phyloP scores from a whole-genome alignment of 306 rosid species.

The Vachellia pachyceras region DNA sequence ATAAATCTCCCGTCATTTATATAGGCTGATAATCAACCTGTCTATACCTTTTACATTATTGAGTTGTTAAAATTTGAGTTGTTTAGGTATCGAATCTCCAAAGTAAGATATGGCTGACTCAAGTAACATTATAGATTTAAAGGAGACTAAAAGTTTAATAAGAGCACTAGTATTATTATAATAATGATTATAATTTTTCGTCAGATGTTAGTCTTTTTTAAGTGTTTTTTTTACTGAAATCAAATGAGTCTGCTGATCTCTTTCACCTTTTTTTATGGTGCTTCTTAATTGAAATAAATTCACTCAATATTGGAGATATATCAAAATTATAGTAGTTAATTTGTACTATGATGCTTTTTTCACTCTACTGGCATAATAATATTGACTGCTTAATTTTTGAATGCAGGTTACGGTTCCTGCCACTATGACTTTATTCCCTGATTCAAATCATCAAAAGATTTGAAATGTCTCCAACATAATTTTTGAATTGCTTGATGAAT shows the following conservation, averaged over 20 bases:
- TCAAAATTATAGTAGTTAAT: background rate
- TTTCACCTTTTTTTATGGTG: background rate
- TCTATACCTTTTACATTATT: background rate
- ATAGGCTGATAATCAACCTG: background rate
- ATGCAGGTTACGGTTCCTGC: conserved; percentile 16
- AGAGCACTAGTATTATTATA: background rate
- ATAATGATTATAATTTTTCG: background rate
- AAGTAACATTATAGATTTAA: background rate
- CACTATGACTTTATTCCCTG: conserved; percentile 9
- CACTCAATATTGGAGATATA: background rate
- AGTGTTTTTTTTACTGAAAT: background rate
- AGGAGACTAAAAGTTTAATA: background rate
- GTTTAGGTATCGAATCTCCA: background rate
- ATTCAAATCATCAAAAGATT: background rate
- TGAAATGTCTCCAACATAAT: background rate
- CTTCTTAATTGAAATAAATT: background rate
- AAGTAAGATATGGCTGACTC: background rate
- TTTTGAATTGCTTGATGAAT: background rate
- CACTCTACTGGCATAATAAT: background rate
- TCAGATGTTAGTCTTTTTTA: background rate
- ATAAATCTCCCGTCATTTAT: too few relatives aligned
- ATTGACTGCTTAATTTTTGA: background rate
- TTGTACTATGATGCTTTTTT: background rate
- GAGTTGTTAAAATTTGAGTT: background rate
- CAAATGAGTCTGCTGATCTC: background rate